Evolutionary conservation across 1,284 basidiomycete genomes (phyloP), one percentile per base, ranked within the genome.

Genomic region (Sporisorium graminicola): DNA sequence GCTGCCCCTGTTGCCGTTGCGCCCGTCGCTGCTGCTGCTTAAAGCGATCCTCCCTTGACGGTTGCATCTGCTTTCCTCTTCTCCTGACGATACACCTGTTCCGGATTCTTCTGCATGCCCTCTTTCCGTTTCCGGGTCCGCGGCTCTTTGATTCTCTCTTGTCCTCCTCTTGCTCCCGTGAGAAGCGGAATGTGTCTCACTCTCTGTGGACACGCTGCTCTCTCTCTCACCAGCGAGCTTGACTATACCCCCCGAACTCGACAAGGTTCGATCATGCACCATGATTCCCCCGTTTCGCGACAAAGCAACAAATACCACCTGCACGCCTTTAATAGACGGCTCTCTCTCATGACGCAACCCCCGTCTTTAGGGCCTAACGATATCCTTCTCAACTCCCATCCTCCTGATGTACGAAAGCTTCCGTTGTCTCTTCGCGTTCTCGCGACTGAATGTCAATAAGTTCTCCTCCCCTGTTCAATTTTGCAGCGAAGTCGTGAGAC

Each of bases 221-320:
- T 8, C 49, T n/a, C n/a, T n/a, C n/a, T n/a, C 43, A 20, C 26
- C 29, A 42, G 54, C 49, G 24, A 29, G 50, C 58, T 49, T 58
- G 72, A 62, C 66, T 74, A 74, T 74, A 74, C 72, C 72, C 69
- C 43, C 37, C 70, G 70, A 73, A 73, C 65, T 64, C 54, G 65
- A 73, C 70, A 64, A 73, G 65, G 70, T 73, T 73, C 70, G 65
- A 65, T 58, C 66, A 61, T 67, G 72, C 72, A 74, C 65, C 37
- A 60, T 74, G 72, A 74, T 74, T 74, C 65, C 71, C 71, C 54
- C 47, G 59, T 54, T 49, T 56, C 50, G 58, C 67, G 53, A 44
- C 33, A 50, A 18, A 56, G 62, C 68, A 56, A 71, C 63, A 49
- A 50, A 72, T 72, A 72, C 64, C 63, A 62, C 37, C 56, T 27